A percentile compares a stretch with the other conserved stretches of the same genome.
Conservation (phyloP, 208 protist genomes). For the Trypanosomatidae sp. region DNA sequence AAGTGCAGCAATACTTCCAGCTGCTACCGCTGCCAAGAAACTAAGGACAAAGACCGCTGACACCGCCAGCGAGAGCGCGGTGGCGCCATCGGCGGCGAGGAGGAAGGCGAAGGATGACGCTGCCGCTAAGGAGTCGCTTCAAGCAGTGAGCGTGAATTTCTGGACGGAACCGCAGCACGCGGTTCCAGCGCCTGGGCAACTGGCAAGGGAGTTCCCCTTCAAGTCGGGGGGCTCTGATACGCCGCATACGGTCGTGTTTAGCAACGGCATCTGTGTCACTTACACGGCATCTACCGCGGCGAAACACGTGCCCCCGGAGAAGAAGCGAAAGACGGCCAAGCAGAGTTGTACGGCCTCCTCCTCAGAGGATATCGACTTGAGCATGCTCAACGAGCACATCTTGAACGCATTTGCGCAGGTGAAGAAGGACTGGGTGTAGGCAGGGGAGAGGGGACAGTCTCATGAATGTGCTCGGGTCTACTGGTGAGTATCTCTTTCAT, state of each 20-base stretch:
- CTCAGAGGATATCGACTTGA: conserved; percentile 67
- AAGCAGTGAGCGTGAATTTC: conserved; percentile 61
- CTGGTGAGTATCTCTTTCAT: not conserved
- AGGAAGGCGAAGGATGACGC: conserved; percentile 1
- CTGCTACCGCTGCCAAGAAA: conserved; percentile 8
- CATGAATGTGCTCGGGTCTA: not conserved
- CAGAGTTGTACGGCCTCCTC: conserved; percentile 12
- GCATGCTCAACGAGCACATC: conserved; percentile 80
- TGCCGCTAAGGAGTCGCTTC: conserved; percentile 26
- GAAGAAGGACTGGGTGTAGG: conserved; percentile 13
- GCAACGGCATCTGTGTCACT: conserved; percentile 73
- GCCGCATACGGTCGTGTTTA: conserved; percentile 72
- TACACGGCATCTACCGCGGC: conserved; percentile 62
- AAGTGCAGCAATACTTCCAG: not conserved
- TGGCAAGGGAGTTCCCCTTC: conserved; percentile 55
- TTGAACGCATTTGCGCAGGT: conserved; percentile 73
- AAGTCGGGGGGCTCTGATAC: conserved; percentile 17
- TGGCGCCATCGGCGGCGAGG: not conserved
- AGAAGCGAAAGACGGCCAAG: conserved; percentile 25
- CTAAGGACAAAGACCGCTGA: not conserved
- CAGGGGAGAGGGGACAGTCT: not conserved
- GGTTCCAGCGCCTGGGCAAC: conserved; percentile 25
- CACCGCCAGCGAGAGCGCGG: not conserved
- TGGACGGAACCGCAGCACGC: conserved; percentile 59
- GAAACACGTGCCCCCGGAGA: conserved; percentile 41